Conservation (phyloP, 148 eudicot species). For the Vaccinium vitisidaea region DNA sequence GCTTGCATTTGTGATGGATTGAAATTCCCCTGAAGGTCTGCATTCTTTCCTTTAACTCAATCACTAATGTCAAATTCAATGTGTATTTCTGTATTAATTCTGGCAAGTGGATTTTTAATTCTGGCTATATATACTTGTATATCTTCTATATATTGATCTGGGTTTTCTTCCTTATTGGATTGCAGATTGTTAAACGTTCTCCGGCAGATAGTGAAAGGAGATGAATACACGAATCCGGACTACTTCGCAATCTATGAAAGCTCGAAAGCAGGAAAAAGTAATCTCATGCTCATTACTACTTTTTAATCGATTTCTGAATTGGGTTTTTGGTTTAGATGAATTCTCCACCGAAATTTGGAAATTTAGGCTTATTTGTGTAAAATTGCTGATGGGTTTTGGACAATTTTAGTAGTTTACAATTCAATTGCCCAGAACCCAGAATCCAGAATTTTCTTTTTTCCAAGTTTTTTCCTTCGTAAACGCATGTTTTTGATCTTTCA, state of each 20-base stretch:
- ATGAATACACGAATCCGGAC: slow-evolving; percentile 30
- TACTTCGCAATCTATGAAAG: slow-evolving; percentile 34
- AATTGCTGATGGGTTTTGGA: slow-evolving; percentile 7
- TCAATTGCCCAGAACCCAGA: background rate
- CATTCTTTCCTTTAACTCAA: slow-evolving; percentile 14
- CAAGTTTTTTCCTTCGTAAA: background rate
- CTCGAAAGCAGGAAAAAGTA: slow-evolving; percentile 45
- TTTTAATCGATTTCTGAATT: slow-evolving; percentile 4
- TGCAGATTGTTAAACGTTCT: slow-evolving; percentile 21
- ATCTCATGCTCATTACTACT: background rate
- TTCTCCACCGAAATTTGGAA: background rate
- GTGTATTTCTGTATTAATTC: background rate
- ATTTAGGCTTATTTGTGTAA: slow-evolving; percentile 11
- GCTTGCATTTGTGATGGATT: slow-evolving; percentile 14
- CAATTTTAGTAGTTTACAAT: background rate
- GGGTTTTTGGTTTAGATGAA: background rate
- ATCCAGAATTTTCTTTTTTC: background rate
- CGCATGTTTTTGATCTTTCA: background rate
- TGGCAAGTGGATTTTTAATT: background rate
- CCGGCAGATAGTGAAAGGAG: slow-evolving; percentile 11
- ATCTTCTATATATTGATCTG: background rate
- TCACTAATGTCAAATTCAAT: slow-evolving; percentile 6
- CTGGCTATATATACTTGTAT: background rate
- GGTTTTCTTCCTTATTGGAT: background rate
- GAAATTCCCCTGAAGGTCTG: slow-evolving; percentile 28